Evolutionary conservation across 352 stramenopile genomes (phyloP).

Genomic region (Thraustochytrium striatum): DNA sequence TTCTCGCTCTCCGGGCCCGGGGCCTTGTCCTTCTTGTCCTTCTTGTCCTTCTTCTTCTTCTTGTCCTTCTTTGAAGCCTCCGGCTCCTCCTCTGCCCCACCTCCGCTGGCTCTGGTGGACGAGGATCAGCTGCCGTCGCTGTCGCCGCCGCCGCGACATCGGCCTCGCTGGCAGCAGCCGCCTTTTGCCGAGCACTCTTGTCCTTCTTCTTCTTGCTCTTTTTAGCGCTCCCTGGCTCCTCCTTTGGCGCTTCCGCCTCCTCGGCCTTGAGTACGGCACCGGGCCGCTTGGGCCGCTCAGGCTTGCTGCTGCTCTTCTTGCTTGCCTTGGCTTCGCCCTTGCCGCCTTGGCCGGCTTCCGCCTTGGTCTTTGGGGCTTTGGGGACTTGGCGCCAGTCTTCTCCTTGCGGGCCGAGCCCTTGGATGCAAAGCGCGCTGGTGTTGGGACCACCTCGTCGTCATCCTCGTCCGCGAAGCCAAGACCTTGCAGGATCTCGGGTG

Average conservation of each 20-base stretch:
- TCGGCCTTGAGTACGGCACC: neutral
- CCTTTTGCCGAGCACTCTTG: neutral
- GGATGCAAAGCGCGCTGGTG: neutral
- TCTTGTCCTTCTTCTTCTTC: neutral
- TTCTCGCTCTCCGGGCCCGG: too few species aligned
- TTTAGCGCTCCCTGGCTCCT: neutral
- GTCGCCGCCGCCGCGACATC: neutral
- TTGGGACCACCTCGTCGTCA: neutral
- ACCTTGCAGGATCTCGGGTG: neutral
- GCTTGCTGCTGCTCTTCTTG: neutral
- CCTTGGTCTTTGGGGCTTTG: neutral
- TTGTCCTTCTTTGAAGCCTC: neutral
- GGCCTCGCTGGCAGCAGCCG: neutral
- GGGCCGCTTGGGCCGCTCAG: neutral
- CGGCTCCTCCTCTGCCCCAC: neutral
- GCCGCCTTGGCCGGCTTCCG: neutral
- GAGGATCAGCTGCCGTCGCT: neutral
- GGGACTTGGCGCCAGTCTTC: neutral
- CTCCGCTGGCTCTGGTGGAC: neutral
- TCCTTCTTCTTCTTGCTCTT: neutral
- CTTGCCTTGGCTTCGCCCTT: neutral
- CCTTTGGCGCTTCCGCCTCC: neutral
- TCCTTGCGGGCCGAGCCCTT: neutral
- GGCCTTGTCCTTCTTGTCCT: neutral
- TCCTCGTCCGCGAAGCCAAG: neutral